Conservation (phyloP, 2,329 filamentous ascomycete genomes). For the Stagonosporopsis chrysanthemi region DNA sequence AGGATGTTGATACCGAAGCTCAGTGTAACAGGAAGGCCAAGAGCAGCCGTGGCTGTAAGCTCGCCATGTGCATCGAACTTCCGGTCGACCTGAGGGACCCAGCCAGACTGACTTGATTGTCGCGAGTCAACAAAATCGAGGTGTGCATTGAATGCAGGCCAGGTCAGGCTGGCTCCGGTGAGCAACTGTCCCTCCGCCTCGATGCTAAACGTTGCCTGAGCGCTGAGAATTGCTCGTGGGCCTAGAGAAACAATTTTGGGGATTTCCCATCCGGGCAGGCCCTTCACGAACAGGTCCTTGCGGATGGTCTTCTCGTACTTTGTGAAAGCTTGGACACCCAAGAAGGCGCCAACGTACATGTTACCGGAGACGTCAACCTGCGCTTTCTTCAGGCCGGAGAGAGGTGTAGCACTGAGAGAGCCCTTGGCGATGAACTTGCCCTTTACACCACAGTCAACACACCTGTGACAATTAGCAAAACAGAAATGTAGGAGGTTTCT, state of each 20-base stretch:
- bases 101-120: constrained; percentile 17
- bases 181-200: constrained; percentile 15
- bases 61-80: constrained; percentile 15
- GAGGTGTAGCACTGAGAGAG: constrained; percentile 14
- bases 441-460: constrained; percentile 13
- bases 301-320: constrained; percentile 16
- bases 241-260: constrained; percentile 15
- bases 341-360: constrained; percentile 17
- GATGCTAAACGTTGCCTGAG: constrained; percentile 13
- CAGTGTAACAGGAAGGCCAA: constrained; percentile 13
- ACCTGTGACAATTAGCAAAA: background rate
- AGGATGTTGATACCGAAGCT: constrained; percentile 15
- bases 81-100: constrained; percentile 10
- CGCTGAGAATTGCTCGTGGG: constrained; percentile 7
- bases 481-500: background rate
- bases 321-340: constrained; percentile 14
- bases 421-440: constrained; percentile 15
- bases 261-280: constrained; percentile 12
- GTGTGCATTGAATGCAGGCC: constrained; percentile 12
- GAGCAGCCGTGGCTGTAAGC: constrained; percentile 13
- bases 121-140: constrained; percentile 11
- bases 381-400: constrained; percentile 16
- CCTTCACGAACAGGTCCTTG: constrained; percentile 14
- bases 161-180: constrained; percentile 14
- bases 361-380: constrained; percentile 14